Percentiles rank a stretch among this genome's conserved stretches.
Evolutionary conservation across 495 filamentous ascomycete species (phyloP).

Genomic region (Penicillium tannophilum): DNA sequence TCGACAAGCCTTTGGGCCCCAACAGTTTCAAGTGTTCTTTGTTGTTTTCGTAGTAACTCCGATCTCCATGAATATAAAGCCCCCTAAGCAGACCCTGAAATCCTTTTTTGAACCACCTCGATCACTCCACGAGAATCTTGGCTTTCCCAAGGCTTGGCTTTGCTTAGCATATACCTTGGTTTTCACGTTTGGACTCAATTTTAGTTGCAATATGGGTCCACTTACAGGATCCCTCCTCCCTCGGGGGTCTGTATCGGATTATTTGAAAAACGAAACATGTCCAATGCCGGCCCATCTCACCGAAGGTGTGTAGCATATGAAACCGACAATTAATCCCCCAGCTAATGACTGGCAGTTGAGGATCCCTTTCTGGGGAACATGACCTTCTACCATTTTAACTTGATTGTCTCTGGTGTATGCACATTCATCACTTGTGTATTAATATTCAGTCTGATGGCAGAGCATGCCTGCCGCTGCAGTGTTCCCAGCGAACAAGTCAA

Average conservation of each 20-base stretch:
- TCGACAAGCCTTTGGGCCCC: neutral
- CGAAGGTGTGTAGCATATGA: neutral
- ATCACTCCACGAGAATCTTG: neutral
- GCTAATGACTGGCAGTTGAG: conserved; percentile 10
- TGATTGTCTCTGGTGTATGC: conserved; percentile 30
- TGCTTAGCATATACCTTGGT: neutral
- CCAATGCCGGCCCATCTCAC: conserved; percentile 10
- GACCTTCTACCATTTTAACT: conserved; percentile 31
- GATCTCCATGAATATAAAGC: neutral
- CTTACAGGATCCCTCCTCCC: neutral
- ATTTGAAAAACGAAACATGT: conserved; percentile 7
- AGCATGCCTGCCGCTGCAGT: conserved; percentile 32
- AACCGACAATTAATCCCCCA: neutral
- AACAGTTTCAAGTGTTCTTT: neutral
- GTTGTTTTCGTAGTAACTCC: too few species aligned
- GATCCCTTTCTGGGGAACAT: conserved; percentile 19
- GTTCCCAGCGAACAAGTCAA: conserved; percentile 34
- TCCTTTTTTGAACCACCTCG: neutral
- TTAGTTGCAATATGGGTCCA: conserved; percentile 5
- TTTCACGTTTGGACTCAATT: neutral
- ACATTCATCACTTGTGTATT: conserved; percentile 22
- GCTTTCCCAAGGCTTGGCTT: neutral
- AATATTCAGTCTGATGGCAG: conserved; percentile 22
- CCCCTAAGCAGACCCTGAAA: neutral
- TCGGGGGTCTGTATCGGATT: neutral